phyloP scores from a whole-genome alignment of 2,329 filamentous ascomycete species.

The Xylaria arbuscula region DNA sequence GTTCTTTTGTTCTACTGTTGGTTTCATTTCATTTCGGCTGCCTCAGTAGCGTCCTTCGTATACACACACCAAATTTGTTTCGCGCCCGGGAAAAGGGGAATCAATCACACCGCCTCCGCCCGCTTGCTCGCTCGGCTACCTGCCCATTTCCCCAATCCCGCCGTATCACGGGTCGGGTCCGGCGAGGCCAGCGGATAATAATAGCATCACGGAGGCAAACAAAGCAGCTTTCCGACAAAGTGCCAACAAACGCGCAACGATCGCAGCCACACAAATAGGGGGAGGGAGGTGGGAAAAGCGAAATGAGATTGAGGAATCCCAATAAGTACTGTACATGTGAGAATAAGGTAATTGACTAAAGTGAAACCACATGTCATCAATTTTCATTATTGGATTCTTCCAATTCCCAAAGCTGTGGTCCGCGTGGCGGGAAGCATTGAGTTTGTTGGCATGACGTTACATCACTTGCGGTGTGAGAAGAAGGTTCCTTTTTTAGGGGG shows the following conservation, averaged over 20 bases:
- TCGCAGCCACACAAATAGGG: background rate
- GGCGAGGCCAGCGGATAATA: conserved; percentile 24
- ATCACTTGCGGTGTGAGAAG: conserved; percentile 24
- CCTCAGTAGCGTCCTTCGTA: background rate
- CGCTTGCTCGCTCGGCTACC: conserved; percentile 17
- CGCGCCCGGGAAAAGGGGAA: background rate
- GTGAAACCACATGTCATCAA: too few relatives aligned
- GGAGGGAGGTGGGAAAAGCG: background rate
- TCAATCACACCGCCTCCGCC: conserved; percentile 13
- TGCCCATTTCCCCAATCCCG: background rate
- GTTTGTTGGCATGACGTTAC: conserved; percentile 23
- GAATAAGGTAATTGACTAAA: too few relatives aligned
- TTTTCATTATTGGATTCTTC: background rate
- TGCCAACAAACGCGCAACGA: conserved; percentile 3
- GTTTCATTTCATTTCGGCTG: conserved; percentile 17
- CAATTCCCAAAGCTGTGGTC: background rate
- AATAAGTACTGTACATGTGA: too few relatives aligned
- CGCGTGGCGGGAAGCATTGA: conserved; percentile 16
- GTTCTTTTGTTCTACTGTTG: conserved; percentile 21
- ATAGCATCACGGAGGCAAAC: conserved; percentile 27
- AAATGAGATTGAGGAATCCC: background rate
- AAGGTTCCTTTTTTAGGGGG: conserved; percentile 6
- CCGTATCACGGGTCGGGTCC: conserved; percentile 10
- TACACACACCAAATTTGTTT: background rate
- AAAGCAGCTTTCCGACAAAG: conserved; percentile 3